These are phyloP conservation scores for Stephanodiscus triporus DNA, from an alignment of 108 stramenopile species.

Conservation along the genomic window DNA sequence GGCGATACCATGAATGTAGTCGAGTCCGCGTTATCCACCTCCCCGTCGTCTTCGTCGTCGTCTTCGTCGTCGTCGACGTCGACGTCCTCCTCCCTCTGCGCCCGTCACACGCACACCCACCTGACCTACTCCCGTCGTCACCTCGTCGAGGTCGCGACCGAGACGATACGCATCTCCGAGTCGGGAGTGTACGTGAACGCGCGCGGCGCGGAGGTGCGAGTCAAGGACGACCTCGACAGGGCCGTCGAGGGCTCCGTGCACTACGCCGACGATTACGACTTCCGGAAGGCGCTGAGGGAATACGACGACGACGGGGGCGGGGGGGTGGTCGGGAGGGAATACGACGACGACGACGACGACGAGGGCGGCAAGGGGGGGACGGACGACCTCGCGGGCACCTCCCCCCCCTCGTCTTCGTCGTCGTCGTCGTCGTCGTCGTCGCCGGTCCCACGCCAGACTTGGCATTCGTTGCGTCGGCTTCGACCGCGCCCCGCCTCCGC, in stretches of 20 bases:
- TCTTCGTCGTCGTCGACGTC: no score
- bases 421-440: no score
- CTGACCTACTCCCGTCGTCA: conserved; percentile 49
- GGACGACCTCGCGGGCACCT: background rate
- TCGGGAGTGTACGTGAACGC: conserved; percentile 37
- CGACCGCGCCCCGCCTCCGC: no score
- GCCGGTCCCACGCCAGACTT: background rate
- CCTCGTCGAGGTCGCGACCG: conserved; percentile 43
- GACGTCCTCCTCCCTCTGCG: no score
- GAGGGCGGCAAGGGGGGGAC: background rate
- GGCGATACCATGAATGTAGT: no score
- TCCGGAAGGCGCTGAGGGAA: conserved; percentile 20
- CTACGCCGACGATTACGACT: conserved; percentile 42
- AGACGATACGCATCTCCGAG: conserved; percentile 47
- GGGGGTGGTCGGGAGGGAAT: no score
- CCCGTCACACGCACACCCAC: conserved; percentile 41
- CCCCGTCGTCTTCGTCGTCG: no score
- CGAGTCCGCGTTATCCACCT: no score
- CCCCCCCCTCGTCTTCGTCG: no score
- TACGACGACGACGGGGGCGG: conserved; percentile 3
- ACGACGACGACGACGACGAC: background rate
- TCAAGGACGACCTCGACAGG: conserved; percentile 35
- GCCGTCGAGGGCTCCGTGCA: conserved; percentile 42
- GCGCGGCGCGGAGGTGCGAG: conserved; percentile 16
- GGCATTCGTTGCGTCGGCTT: background rate